Evolutionary conservation across 441 rosid species (phyloP).

Genomic region (Brassica hybrid): DNA sequence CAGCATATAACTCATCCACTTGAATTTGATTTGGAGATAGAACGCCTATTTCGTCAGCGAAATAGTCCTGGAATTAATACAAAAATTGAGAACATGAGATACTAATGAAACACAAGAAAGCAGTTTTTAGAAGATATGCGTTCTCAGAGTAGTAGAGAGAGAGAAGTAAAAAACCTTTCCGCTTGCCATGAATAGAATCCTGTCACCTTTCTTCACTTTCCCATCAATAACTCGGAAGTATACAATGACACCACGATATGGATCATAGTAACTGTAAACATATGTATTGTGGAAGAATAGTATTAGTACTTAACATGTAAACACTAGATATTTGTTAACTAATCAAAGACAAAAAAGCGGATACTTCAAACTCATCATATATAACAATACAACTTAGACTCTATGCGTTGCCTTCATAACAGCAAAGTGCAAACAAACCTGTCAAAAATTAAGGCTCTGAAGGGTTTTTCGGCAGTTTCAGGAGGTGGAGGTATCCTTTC

Average conservation of each 20-base stretch:
- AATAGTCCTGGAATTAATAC: slow-evolving; percentile 71
- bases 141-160: slow-evolving; percentile 16
- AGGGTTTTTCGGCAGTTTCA: slow-evolving; percentile 63
- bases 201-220: slow-evolving; percentile 91
- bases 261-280: slow-evolving; percentile 88
- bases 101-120: slow-evolving; percentile 13
- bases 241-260: slow-evolving; percentile 96
- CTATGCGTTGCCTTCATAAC: background rate
- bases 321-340: background rate
- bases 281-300: slow-evolving; percentile 20
- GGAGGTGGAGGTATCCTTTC: slow-evolving; percentile 80
- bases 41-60: slow-evolving; percentile 94
- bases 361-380: slow-evolving; percentile 15
- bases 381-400: slow-evolving; percentile 13
- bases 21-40: slow-evolving; percentile 93
- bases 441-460: slow-evolving; percentile 91
- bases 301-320: slow-evolving; percentile 17
- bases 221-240: slow-evolving; percentile 97
- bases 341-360: slow-evolving; percentile 14
- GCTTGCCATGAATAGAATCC: slow-evolving; percentile 93
- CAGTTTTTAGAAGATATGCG: background rate
- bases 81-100: slow-evolving; percentile 26
- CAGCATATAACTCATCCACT: slow-evolving; percentile 87
- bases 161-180: slow-evolving; percentile 56
- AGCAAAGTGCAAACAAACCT: slow-evolving; percentile 58